A percentile compares a stretch with the other conserved stretches of the same genome.
Conservation (phyloP, 2,329 filamentous ascomycete species). For the Alternaria panax region DNA sequence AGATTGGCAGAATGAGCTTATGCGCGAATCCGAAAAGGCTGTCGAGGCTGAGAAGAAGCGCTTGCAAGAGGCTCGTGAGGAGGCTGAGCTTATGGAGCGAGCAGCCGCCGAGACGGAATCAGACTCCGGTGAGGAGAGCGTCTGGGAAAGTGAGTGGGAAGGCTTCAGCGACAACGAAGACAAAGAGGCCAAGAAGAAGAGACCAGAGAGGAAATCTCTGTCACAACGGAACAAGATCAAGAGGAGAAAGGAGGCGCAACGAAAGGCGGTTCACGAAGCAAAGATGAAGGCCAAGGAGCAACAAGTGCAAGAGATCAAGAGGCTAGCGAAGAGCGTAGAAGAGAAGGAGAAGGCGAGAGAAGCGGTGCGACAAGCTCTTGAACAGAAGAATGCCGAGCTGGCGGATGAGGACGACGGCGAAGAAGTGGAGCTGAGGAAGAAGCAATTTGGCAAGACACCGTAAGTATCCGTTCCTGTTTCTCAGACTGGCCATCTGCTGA, state of each 20-base stretch:
- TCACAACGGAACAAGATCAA: constrained; percentile 87
- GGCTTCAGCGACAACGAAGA: constrained; percentile 58
- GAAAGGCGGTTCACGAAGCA: constrained; percentile 75
- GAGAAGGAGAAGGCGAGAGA: constrained; percentile 62
- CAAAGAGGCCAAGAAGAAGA: constrained; percentile 73
- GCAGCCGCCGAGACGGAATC: constrained; percentile 76
- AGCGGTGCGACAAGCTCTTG: constrained; percentile 33
- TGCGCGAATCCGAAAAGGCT: constrained; percentile 77
- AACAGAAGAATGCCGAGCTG: constrained; percentile 34
- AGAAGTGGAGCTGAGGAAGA: constrained; percentile 66
- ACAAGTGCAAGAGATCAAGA: constrained; percentile 75
- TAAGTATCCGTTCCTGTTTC: constrained; percentile 32
- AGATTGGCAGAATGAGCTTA: constrained; percentile 82
- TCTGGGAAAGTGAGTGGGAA: constrained; percentile 86
- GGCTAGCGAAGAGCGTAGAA: constrained; percentile 70
- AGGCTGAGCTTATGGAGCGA: constrained; percentile 71
- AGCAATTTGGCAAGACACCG: constrained; percentile 73
- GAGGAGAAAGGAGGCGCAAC: constrained; percentile 86
- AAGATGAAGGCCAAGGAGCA: constrained; percentile 75
- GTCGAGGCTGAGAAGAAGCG: constrained; percentile 80
- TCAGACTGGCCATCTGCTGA: constrained; percentile 11
- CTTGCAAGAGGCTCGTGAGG: constrained; percentile 70
- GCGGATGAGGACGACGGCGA: constrained; percentile 46
- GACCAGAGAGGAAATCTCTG: constrained; percentile 83
- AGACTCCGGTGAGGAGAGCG: constrained; percentile 84